Conservation (phyloP, 305 asterid species). For the Stenogyne calaminthoides region DNA sequence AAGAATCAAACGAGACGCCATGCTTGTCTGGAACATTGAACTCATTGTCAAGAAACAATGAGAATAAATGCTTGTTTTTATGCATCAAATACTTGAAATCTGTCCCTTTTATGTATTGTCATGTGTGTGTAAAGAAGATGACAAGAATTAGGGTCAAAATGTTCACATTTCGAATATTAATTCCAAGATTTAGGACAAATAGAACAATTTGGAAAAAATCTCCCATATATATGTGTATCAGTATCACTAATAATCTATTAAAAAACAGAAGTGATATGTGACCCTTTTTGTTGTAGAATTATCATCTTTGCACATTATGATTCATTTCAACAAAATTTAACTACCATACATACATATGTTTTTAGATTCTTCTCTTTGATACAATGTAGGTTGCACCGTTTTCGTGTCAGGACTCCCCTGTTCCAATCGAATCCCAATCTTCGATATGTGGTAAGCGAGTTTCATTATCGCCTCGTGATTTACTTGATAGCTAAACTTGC, state of each 20-base stretch:
- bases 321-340: too few species aligned
- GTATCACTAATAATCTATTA: neutral
- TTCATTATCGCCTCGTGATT: neutral
- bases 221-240: too few species aligned
- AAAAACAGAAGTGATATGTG: neutral
- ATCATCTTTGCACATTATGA: slow-evolving; percentile 16
- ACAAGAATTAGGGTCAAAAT: slow-evolving; percentile 17
- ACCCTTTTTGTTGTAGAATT: neutral
- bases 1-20: neutral
- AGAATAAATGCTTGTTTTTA: neutral
- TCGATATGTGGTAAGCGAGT: slow-evolving; percentile 61
- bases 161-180: neutral
- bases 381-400: neutral
- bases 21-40: too few species aligned
- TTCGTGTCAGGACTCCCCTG: slow-evolving; percentile 47
- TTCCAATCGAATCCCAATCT: slow-evolving; percentile 67
- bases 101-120: neutral
- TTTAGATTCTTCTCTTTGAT: too few species aligned
- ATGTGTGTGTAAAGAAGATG: slow-evolving; percentile 10
- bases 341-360: too few species aligned
- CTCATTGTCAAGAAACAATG: neutral
- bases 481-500: neutral
- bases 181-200: neutral
- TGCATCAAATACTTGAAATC: neutral
- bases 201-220: too few species aligned